Conservation (phyloP, 495 filamentous ascomycete species). For the Annulohypoxylon maeteangense region DNA sequence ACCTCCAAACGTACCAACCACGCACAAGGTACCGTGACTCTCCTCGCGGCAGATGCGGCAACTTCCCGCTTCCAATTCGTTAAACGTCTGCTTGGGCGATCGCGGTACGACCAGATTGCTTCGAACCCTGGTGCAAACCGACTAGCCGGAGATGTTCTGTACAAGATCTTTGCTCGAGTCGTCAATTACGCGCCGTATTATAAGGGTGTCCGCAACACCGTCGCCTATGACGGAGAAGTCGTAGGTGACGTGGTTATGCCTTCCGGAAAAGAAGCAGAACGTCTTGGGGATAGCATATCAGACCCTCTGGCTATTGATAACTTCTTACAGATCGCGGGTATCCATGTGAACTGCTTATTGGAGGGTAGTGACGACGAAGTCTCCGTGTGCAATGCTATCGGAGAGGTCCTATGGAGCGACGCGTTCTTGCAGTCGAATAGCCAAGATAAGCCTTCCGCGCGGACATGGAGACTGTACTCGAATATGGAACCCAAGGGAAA, state of each 20-base stretch:
- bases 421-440: conserved; percentile 11
- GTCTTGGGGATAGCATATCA: conserved; percentile 2
- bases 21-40: conserved; percentile 19
- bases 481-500: conserved; percentile 34
- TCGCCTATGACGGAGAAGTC: conserved; percentile 45
- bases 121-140: conserved; percentile 12
- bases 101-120: conserved; percentile 23
- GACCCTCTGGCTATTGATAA: conserved; percentile 47
- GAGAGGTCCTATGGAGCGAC: conserved; percentile 28
- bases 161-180: conserved; percentile 47
- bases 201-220: conserved; percentile 49
- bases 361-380: conserved; percentile 20
- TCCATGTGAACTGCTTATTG: conserved; percentile 52
- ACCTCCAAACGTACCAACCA: conserved; percentile 16
- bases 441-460: background rate
- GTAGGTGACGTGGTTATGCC: conserved; percentile 46
- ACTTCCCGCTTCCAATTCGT: conserved; percentile 17
- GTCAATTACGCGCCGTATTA: conserved; percentile 53
- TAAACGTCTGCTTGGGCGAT: conserved; percentile 15
- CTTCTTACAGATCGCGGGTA: conserved; percentile 55
- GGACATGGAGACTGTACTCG: conserved; percentile 42
- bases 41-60: conserved; percentile 9
- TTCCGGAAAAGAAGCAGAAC: conserved; percentile 9
- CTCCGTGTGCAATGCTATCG: conserved; percentile 22
- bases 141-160: conserved; percentile 44